phyloP scores from a whole-genome alignment of 2,329 filamentous ascomycete species.

The Beauveria bassiana region DNA sequence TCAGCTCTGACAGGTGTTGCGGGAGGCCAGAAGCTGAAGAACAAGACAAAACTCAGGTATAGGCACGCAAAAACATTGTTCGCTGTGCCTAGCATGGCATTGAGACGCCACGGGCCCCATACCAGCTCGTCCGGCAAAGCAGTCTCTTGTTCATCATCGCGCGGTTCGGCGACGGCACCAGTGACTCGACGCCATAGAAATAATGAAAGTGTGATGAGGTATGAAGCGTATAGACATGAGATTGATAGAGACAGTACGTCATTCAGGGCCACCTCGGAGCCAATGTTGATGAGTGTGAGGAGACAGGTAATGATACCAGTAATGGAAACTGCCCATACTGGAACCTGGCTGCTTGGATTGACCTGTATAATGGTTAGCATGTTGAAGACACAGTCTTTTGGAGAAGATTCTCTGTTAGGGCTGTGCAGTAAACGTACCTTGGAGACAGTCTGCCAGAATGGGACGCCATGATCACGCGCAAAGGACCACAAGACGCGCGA shows the following conservation, averaged over 20 bases:
- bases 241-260: slow-evolving; percentile 22
- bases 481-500: slow-evolving; percentile 52
- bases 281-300: slow-evolving; percentile 26
- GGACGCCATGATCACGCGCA: slow-evolving; percentile 25
- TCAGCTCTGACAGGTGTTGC: slow-evolving; percentile 18
- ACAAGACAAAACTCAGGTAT: slow-evolving; percentile 46
- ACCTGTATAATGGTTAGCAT: slow-evolving; percentile 18
- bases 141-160: slow-evolving; percentile 14
- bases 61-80: slow-evolving; percentile 47
- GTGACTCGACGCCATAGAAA: slow-evolving; percentile 24
- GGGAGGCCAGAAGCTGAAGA: slow-evolving; percentile 47
- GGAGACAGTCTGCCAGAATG: slow-evolving; percentile 18
- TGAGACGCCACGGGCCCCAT: slow-evolving; percentile 51
- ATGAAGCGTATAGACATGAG: slow-evolving; percentile 23
- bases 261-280: slow-evolving; percentile 22
- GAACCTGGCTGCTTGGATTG: slow-evolving; percentile 19
- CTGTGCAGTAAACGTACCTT: not conserved
- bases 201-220: slow-evolving; percentile 21
- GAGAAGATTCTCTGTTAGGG: not conserved
- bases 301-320: slow-evolving; percentile 22
- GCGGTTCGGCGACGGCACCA: slow-evolving; percentile 23
- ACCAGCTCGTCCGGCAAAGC: slow-evolving; percentile 21
- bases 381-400: not conserved
- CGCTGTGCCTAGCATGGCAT: slow-evolving; percentile 39
- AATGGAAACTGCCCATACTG: slow-evolving; percentile 20